Base-by-base conservation (phyloP, 2,329 filamentous ascomycete species). In the Esteya vermicola region DNA sequence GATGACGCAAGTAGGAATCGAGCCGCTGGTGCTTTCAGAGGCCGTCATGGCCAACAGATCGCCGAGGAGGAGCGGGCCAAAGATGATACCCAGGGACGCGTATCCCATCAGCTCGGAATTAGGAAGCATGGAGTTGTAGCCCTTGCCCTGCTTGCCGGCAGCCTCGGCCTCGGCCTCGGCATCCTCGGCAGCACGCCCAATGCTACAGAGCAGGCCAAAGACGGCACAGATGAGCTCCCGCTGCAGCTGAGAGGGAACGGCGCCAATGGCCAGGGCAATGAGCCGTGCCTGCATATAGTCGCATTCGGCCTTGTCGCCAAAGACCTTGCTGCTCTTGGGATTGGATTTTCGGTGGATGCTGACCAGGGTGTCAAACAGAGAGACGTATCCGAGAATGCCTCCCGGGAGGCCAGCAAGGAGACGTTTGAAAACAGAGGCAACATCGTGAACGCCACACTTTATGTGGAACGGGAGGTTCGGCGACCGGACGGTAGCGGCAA, bases 371-470 rank as follows among this genome's bases (percentile, higher is more conserved):
- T 81, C 73, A 40, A 81, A 79, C 1, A 81, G 53, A 2, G 63
- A 54, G 13, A 79, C 50, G 1, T 74, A 77, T 4, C 78, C 78
- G 1, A 83, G 58, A 31, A 83, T 75, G 0, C 78, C 78, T 0
- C 77, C 77, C 0, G 77, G 76, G 0, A 83, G 53, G 1, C 71
- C 70, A 0, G 68, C 65, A 1, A 83, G 58, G n/a, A 83, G 61
- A 12, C 65, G 68, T 50, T 82, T 82, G 56, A 83, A 81, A 0
- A 72, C 66, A 2, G 75, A 77, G 3, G 77, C 77, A 23, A 82
- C 70, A 55, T 82, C 78, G 45, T 81, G 74, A 4, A 74, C 62
- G 7, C 70, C 65, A 35, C 63, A 70, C 28, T 65, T 64, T 44
- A 82, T 73, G 48, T 80, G 74, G 2, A 57, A 54, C 4, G 78